These are phyloP conservation scores for Salix koriyanagi DNA, from an alignment of 345 rosid genomes.

Conservation along the genomic window DNA sequence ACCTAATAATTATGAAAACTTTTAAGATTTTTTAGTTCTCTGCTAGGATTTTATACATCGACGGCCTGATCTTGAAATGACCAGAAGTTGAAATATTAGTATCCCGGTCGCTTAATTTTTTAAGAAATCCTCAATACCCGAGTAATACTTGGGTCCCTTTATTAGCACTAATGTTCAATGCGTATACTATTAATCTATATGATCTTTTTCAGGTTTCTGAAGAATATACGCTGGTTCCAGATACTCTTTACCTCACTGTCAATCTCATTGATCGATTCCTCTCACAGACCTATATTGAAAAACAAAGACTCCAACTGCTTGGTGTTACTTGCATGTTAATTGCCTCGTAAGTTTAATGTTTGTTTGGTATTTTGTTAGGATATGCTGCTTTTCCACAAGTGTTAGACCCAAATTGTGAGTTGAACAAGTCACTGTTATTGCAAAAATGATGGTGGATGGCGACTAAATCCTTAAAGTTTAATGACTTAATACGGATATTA, in stretches of 20 bases:
- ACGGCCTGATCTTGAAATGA: background rate
- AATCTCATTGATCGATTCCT: conserved; percentile 86
- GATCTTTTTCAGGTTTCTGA: conserved; percentile 68
- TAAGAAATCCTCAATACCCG: background rate
- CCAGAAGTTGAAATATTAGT: background rate
- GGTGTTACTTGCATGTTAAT: conserved; percentile 96
- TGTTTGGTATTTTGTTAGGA: background rate
- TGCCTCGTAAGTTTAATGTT: conserved; percentile 74
- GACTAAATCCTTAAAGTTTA: background rate
- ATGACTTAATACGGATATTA: background rate
- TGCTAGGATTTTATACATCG: background rate
- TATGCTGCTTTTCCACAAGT: background rate
- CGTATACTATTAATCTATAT: conserved; percentile 6
- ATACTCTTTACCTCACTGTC: conserved; percentile 87
- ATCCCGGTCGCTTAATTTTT: background rate
- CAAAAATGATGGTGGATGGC: background rate
- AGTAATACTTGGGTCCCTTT: background rate
- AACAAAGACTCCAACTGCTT: conserved; percentile 85
- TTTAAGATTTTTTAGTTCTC: too few relatives aligned
- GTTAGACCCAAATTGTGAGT: background rate
- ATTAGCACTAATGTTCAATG: background rate
- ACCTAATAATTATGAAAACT: background rate
- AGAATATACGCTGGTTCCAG: conserved; percentile 83
- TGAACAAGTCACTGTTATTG: background rate
- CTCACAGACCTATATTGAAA: conserved; percentile 58